Base-by-base conservation (phyloP, 2,329 filamentous ascomycete species). In the Fusarium gaditjirri region DNA sequence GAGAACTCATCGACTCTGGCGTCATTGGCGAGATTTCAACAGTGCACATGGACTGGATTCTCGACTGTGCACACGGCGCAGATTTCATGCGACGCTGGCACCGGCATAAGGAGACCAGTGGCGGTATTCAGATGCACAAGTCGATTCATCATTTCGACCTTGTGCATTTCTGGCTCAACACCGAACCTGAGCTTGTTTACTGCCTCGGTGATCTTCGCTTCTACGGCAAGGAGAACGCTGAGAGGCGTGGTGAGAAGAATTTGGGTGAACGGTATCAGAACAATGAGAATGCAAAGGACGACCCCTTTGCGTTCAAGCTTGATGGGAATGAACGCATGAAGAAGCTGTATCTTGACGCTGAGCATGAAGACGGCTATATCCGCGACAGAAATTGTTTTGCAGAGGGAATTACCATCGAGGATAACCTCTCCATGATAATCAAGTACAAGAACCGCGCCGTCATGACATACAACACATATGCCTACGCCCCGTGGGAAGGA, bases 11-110 rank as follows among this genome's bases (percentile, higher is more conserved):
- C 4, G 83, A 81, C 5, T 83, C 85, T 1, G 87, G 87, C 1
- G 86, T 85, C 6, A 89, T 91, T 66, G 89, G 89, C 3, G 81
- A 80, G 19, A 86, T 90, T 3, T 85, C 86, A 10, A 87, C 85
- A 19, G 86, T 90, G 19, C 88, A 90, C 75, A 89, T 91, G 70
- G 88, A 90, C 78, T 91, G 89, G 89, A 84, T 90, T 77, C 85
- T 91, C 29, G 87, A 91, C 77, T 90, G 87, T 8, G 84, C 85
- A 7, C 89, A 90, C 74, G 88, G 88, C 12, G 87, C 88, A 3
- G 88, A 91, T 73, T 90, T 89, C 78, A 89, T 90, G 80, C 87
- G 89, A 8, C 87, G 89, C 12, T 91, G 89, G 89, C 88, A 91
- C 76, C 85, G 88, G 3, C 86, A 90, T 73, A 88, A 87, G 80